phyloP scores from a whole-genome alignment of 306 rosid species.

The Cicer judaicum region DNA sequence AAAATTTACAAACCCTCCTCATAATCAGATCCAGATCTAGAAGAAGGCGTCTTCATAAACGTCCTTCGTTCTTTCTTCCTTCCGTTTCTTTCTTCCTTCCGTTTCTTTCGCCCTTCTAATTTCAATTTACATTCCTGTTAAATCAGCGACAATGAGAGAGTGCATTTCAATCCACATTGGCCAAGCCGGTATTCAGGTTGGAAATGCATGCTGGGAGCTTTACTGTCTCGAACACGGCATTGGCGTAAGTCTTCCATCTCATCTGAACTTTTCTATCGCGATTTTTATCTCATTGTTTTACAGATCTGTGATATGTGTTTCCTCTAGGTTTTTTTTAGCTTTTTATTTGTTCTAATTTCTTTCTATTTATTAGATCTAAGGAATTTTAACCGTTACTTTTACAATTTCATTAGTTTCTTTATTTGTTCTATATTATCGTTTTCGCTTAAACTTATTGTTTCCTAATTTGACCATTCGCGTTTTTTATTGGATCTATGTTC shows the following conservation, averaged over 20 bases:
- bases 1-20: neutral
- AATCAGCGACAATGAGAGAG: slow-evolving; percentile 70
- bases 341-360: neutral
- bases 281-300: neutral
- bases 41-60: slow-evolving; percentile 90
- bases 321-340: neutral
- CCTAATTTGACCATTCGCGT: neutral
- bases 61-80: slow-evolving; percentile 47
- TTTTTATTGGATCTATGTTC: neutral
- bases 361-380: neutral
- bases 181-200: slow-evolving; percentile 98
- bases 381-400: neutral
- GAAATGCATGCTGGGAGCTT: slow-evolving; percentile 98
- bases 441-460: neutral
- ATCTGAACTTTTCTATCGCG: too few species aligned
- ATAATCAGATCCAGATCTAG: neutral
- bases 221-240: slow-evolving; percentile 95
- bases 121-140: neutral
- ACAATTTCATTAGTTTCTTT: neutral
- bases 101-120: too few species aligned
- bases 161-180: slow-evolving; percentile 95
- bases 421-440: neutral
- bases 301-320: neutral
- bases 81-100: too few species aligned
- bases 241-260: slow-evolving; percentile 52